Percentiles rank a stretch among this genome's conserved stretches.
phyloP scores from a whole-genome alignment of 2,329 filamentous ascomycete species.

The Penicillium sp. region DNA sequence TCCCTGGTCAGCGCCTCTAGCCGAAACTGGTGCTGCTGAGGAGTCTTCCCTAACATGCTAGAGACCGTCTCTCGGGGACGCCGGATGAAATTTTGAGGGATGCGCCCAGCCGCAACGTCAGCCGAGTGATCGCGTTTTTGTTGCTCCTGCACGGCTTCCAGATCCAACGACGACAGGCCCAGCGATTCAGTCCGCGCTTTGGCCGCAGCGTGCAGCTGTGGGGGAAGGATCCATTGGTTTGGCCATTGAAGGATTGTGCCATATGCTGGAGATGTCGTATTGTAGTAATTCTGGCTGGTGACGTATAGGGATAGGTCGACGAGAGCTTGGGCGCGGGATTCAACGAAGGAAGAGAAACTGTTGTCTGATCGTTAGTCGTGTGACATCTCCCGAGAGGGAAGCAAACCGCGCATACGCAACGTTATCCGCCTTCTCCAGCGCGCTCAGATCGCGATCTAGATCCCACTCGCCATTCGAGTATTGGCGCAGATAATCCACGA shows the following conservation, averaged over 20 bases:
- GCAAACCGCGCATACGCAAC: slow-evolving; percentile 48
- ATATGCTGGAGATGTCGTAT: slow-evolving; percentile 78
- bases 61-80: slow-evolving; percentile 64
- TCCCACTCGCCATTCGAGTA: slow-evolving; percentile 55
- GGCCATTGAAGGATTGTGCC: slow-evolving; percentile 82
- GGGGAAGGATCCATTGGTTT: slow-evolving; percentile 83
- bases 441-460: slow-evolving; percentile 50
- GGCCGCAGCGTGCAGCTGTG: slow-evolving; percentile 72
- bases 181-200: slow-evolving; percentile 72
- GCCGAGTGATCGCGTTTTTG: slow-evolving; percentile 43
- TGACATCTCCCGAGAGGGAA: slow-evolving; percentile 3
- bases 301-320: slow-evolving; percentile 88
- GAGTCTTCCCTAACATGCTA: slow-evolving; percentile 66
- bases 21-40: slow-evolving; percentile 74
- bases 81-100: slow-evolving; percentile 57
- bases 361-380: slow-evolving; percentile 17
- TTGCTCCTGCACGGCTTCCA: slow-evolving; percentile 55
- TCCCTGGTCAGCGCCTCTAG: slow-evolving; percentile 73
- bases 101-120: slow-evolving; percentile 44
- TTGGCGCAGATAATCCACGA: slow-evolving; percentile 56
- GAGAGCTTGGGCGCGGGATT: slow-evolving; percentile 75
- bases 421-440: slow-evolving; percentile 53
- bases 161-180: slow-evolving; percentile 70
- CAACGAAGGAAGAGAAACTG: slow-evolving; percentile 68
- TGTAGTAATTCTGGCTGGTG: slow-evolving; percentile 84